Base-by-base conservation (phyloP, 2,329 filamentous ascomycete species). In the Cladosporium phlei region DNA sequence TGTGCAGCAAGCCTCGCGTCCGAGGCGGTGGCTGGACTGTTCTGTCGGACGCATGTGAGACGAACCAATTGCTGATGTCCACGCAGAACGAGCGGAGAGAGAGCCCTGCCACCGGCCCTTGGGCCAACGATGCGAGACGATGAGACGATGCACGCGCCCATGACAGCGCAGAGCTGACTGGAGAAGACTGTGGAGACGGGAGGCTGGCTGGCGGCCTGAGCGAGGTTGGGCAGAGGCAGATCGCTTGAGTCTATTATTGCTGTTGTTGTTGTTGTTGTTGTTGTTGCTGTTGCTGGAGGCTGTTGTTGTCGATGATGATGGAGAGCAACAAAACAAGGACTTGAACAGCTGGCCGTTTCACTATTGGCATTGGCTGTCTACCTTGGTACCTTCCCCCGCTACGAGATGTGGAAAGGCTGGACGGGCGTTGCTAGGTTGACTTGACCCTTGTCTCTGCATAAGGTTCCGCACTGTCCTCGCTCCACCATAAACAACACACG, bases 1-100 rank as follows among this genome's bases (percentile, higher is more conserved):
- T 25, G 24, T 25, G 24, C 37, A 28, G 37, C 25, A 39, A 39
- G 37, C 37, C 37, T 39, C 37, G 37, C 29, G 37, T 39, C 17
- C 25, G 30, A 29, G 42, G 42, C 42, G 42, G 42, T 45, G 42
- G 42, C 42, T 45, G 42, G 42, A 45, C 30, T 45, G 40, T 27
- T 34, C 40, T 29, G 30, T 45, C 20, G 16, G 24, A 45, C 32
- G 42, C 42, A 45, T 34, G 42, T 37, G 22, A 45, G 42, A 45
- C 42, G 42, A 35, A 17, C 42, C 42, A 45, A 45, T 45, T 22
- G 42, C 42, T 37, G 42, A 11, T 19, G 17, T 21, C 32, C 42
- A 45, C 42, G 42, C 24, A 17, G 30, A n/a, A 11, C 12, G 24
- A 12, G 42, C 37, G 42, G 42, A 45, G 42, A 35, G 42, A 10